A percentile compares a stretch with the other conserved stretches of the same genome.
Conservation (phyloP, 2,329 filamentous ascomycete genomes). For the Ascochyta pisi region DNA sequence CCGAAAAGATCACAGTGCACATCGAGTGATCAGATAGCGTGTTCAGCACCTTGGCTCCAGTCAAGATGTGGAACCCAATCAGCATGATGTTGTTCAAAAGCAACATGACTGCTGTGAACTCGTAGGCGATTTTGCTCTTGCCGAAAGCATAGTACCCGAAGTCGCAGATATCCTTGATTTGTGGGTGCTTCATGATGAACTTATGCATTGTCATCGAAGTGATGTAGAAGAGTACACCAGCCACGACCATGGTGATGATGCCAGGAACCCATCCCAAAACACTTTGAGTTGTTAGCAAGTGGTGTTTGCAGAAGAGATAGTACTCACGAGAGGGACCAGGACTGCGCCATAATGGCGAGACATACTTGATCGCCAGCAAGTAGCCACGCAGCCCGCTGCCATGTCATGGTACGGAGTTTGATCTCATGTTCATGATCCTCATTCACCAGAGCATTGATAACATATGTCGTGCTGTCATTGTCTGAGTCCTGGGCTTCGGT, state of each 20-base stretch:
- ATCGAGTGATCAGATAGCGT: conserved; percentile 68
- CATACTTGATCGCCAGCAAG: conserved; percentile 96
- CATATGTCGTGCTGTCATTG: conserved; percentile 17
- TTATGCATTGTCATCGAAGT: conserved; percentile 71
- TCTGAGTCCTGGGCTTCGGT: conserved; percentile 22
- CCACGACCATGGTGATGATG: conserved; percentile 80
- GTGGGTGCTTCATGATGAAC: conserved; percentile 87
- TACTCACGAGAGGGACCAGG: conserved; percentile 79
- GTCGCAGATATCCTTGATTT: conserved; percentile 90
- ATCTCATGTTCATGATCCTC: conserved; percentile 58
- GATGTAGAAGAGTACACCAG: conserved; percentile 81
- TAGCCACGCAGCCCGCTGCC: conserved; percentile 77
- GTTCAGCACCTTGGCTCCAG: conserved; percentile 17
- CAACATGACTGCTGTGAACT: conserved; percentile 80
- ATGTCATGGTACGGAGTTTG: conserved; percentile 55
- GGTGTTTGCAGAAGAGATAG: too few relatives aligned
- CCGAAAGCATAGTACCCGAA: conserved; percentile 92
- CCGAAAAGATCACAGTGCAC: conserved; percentile 80
- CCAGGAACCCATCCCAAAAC: conserved; percentile 84
- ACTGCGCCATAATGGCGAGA: conserved; percentile 90
- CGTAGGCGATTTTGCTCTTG: conserved; percentile 75
- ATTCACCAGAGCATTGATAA: conserved; percentile 22
- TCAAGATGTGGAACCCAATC: conserved; percentile 66
- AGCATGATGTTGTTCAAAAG: conserved; percentile 88
- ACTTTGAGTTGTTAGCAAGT: conserved; percentile 21